Evolutionary conservation across 176 grass and related monocot genomes (phyloP).

Genomic region (Chloris gayana): DNA sequence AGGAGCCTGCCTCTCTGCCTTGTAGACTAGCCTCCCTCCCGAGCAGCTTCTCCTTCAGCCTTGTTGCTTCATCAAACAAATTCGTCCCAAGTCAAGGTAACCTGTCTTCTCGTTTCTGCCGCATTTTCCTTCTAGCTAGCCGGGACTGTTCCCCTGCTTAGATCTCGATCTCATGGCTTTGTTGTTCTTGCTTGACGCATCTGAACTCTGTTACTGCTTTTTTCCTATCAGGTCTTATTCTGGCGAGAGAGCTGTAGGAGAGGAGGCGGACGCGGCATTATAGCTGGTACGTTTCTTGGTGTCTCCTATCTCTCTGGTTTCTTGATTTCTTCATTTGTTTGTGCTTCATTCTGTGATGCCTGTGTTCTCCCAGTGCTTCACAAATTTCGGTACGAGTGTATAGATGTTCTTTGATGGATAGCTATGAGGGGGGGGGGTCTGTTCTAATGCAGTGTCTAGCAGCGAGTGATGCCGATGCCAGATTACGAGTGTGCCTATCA

Average conservation of each 20-base stretch:
- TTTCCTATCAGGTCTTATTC: slow-evolving; percentile 25
- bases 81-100: background rate
- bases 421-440: too few species aligned
- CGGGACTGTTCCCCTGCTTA: too few species aligned
- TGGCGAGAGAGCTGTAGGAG: too few species aligned
- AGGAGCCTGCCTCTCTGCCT: background rate
- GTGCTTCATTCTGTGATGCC: too few species aligned
- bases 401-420: too few species aligned
- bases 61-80: background rate
- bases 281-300: slow-evolving; percentile 35
- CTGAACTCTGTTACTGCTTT: background rate
- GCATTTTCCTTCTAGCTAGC: background rate
- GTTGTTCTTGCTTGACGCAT: background rate
- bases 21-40: background rate
- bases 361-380: too few species aligned
- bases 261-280: background rate
- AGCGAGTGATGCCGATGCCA: too few species aligned
- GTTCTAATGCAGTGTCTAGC: too few species aligned
- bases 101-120: slow-evolving; percentile 4
- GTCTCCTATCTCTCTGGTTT: background rate
- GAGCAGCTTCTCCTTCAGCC: background rate
- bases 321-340: background rate
- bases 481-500: too few species aligned
- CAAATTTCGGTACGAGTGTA: too few species aligned
- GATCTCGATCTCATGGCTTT: background rate